Evolutionary conservation across 306 rosid species (phyloP), one percentile per base, ranked within the genome.

Genomic region (Vigna hirtella): DNA sequence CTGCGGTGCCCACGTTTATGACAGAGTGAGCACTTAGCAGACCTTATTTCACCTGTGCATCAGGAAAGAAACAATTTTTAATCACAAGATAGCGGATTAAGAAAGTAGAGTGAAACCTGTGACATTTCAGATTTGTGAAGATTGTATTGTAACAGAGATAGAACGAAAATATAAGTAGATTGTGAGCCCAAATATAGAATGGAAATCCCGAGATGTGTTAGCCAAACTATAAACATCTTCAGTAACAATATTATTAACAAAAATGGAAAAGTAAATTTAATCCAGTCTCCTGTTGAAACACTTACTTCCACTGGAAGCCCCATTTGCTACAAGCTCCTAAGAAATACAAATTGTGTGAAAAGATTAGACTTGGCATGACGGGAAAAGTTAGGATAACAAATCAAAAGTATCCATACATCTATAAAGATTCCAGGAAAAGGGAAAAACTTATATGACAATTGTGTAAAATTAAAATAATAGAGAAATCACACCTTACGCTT

Each of bases 401-500:
- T 66, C 83, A 67, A 50, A 56, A 57, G 7, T 15, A 59, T 30
- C 18, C 53, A 32, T 38, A 63, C 40, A 11, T 51, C 18, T 5
- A 58, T 22, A 61, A 14, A n/a, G 20, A 69, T 50, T 26, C 32
- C 47, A 69, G 68, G 56, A 22, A 67, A 68, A 75, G 70, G 18
- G 14, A 38, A 48, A 53, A 49, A 65, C 34, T 51, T 38, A 51
- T 3, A 14, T 26, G 43, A 43, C 4, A 62, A 45, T 15, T 61
- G 14, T 63, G 20, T 18, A 57, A 65, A 77, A 34, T 47, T 28
- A 55, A 85, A 74, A 78, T 55, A 72, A 80, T 15, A 73, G 56
- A 63, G 43, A 68, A 26, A 68, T 52, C 53, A 73, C 68, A 92
- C 97, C 98, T 87, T 85, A 0, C 81, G 91, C 59, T 82, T 78